Percentiles rank a stretch among this genome's conserved stretches.
phyloP scores from a whole-genome alignment of 1,139 yeast genomes.

The Kluyveromyces marxianus region DNA sequence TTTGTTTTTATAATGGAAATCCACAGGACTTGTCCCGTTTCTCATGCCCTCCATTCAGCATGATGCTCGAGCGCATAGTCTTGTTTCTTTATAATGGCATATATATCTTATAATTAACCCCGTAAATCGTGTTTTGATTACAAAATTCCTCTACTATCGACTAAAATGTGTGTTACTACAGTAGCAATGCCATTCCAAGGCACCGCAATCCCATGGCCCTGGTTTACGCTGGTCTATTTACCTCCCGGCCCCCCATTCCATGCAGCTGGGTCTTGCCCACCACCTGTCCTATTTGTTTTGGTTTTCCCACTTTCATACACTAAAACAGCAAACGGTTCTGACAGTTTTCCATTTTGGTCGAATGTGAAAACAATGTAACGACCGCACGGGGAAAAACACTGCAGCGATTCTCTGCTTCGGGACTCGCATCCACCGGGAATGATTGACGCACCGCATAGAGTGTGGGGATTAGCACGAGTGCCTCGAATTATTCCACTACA shows the following conservation, averaged over 20 bases:
- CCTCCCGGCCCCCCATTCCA: neutral
- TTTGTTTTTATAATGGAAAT: constrained; percentile 12
- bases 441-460: too few species aligned
- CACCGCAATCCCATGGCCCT: neutral
- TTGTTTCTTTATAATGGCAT: constrained; percentile 6
- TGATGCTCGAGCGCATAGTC: neutral
- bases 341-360: neutral
- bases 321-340: neutral
- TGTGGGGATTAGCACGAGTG: too few species aligned
- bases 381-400: neutral
- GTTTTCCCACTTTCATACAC: neutral
- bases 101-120: constrained; percentile 4
- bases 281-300: neutral
- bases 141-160: neutral
- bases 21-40: neutral
- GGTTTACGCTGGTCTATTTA: neutral
- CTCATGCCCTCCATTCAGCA: neutral
- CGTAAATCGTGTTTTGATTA: constrained; percentile 5
- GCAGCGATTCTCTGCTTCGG: too few species aligned
- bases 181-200: too few species aligned
- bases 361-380: neutral
- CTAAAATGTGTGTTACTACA: neutral
- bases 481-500: too few species aligned
- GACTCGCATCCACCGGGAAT: too few species aligned
- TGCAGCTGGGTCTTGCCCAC: too few species aligned